Evolutionary conservation across 2,329 filamentous ascomycete genomes (phyloP).

Genomic region (Fusarium oxysporum): DNA sequence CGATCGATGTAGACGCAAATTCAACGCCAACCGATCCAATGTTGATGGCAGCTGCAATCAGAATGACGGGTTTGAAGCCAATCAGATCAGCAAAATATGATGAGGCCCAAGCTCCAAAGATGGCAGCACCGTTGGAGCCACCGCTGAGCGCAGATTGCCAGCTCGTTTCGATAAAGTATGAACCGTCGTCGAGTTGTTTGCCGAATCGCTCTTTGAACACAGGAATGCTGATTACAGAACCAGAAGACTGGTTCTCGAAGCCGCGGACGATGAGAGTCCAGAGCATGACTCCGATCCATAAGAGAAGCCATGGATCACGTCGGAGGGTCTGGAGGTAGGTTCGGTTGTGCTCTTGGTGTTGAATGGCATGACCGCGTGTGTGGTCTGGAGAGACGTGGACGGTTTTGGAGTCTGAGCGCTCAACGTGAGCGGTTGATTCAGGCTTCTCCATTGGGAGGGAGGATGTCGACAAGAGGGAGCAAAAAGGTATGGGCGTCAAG

Average conservation of each 20-base stretch:
- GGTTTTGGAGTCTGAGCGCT: slow-evolving; percentile 5
- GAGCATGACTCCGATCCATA: slow-evolving; percentile 49
- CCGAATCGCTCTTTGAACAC: slow-evolving; percentile 38
- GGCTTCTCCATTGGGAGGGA: slow-evolving; percentile 14
- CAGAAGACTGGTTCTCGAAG: slow-evolving; percentile 45
- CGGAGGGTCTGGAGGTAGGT: slow-evolving; percentile 43
- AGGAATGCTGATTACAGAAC: slow-evolving; percentile 37
- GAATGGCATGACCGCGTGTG: slow-evolving; percentile 44
- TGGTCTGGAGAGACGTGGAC: not conserved
- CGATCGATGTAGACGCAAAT: slow-evolving; percentile 45
- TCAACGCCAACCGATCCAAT: slow-evolving; percentile 47
- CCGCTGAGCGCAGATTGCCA: slow-evolving; percentile 48
- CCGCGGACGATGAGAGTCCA: slow-evolving; percentile 48
- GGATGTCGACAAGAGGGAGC: no score
- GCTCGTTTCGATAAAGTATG: slow-evolving; percentile 42
- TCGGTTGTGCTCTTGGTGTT: slow-evolving; percentile 46
- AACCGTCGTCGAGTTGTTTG: slow-evolving; percentile 6
- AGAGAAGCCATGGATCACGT: slow-evolving; percentile 45
- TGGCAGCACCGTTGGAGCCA: slow-evolving; percentile 40
- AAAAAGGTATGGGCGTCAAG: not conserved
- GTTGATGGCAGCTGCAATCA: slow-evolving; percentile 41
- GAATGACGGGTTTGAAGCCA: slow-evolving; percentile 38
- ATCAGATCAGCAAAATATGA: slow-evolving; percentile 43
- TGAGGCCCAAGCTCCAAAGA: slow-evolving; percentile 41
- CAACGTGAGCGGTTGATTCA: slow-evolving; percentile 13